These are phyloP conservation scores for Raphanus sativus DNA, from an alignment of 345 rosid species.

Conservation along the genomic window DNA sequence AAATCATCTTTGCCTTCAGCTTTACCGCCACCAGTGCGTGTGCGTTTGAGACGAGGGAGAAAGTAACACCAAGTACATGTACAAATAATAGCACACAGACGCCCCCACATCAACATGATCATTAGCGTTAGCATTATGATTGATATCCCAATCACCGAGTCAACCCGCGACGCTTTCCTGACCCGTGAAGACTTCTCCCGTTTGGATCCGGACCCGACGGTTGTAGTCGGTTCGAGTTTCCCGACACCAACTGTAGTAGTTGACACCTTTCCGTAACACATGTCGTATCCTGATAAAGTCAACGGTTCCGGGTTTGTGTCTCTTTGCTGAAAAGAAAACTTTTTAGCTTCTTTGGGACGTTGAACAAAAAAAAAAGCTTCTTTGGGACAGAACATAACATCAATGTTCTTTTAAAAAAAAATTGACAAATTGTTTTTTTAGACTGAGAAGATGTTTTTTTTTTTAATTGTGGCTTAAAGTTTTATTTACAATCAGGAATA, in stretches of 20 bases:
- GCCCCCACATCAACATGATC: slow-evolving; percentile 59
- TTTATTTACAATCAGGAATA: neutral
- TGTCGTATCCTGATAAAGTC: slow-evolving; percentile 17
- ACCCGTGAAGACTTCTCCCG: slow-evolving; percentile 6
- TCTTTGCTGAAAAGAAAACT: too few species aligned
- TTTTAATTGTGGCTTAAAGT: too few species aligned
- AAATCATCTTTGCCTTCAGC: neutral
- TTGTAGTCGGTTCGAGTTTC: too few species aligned
- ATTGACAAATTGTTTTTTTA: neutral
- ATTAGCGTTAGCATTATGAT: slow-evolving; percentile 53
- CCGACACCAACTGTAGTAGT: slow-evolving; percentile 28
- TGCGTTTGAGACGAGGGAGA: slow-evolving; percentile 43
- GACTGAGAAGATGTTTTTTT: too few species aligned
- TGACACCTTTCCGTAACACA: slow-evolving; percentile 13
- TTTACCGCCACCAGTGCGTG: neutral
- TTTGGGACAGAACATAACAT: neutral
- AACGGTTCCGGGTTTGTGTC: slow-evolving; percentile 29
- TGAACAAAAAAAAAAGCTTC: too few species aligned
- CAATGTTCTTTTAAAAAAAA: too few species aligned
- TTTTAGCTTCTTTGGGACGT: too few species aligned
- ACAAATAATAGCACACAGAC: slow-evolving; percentile 63
- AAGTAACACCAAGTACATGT: slow-evolving; percentile 59
- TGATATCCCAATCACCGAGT: slow-evolving; percentile 53
- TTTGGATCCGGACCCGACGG: too few species aligned
- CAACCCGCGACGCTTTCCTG: slow-evolving; percentile 25